Base-by-base conservation (phyloP, 768 basidiomycete species). In the Boletus edulis region DNA sequence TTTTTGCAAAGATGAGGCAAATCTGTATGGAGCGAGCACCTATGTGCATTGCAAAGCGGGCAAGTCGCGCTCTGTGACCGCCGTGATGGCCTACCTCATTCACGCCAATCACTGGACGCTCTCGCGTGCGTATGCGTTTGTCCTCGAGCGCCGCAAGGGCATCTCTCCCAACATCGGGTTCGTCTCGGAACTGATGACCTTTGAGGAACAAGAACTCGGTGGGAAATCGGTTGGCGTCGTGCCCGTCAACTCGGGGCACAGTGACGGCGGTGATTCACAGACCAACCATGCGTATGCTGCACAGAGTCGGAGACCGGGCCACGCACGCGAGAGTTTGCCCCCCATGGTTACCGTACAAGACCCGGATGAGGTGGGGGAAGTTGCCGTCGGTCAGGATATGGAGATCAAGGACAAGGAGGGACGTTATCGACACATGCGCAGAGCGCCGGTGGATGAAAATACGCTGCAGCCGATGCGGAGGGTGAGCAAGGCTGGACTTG, bases 121-220 rank as follows among this genome's bases (percentile, higher is more conserved):
- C 40, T 89, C 92, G 32, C 84, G 84, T 37, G 93, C 96, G 2
- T 98, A 98, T 68, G 75, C 87, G 0, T 97, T 94, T 66, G 95
- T 98, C 24, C 81, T 92, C 39, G 95, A 95, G 63, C 83, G 94
- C 10, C 84, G 96, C 35, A 93, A 92, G 62, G 94, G 94, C 60
- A 96, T 98, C 61, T 94, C 91, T 14, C 96, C 95, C 11, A 98
- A 97, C 67, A 96, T 98, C 58, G 96, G 96, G 8, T 98, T 98
- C 72, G 94, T 98, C 42, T 93, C 91, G 5, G 94, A 97, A 71
- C 81, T 98, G 41, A 97, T 97, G 95, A 88, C 85, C 45, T 97
- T 95, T 65, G 95, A 98, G 74, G 94, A 96, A 67, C 86, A 66
- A 90, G 96, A 72, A 76, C 95, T 47, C 85, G 94, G 56, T 78